A percentile compares a stretch with the other conserved stretches of the same genome.
phyloP scores from a whole-genome alignment of 2,329 filamentous ascomycete species.

The Fusarium multiceps region DNA sequence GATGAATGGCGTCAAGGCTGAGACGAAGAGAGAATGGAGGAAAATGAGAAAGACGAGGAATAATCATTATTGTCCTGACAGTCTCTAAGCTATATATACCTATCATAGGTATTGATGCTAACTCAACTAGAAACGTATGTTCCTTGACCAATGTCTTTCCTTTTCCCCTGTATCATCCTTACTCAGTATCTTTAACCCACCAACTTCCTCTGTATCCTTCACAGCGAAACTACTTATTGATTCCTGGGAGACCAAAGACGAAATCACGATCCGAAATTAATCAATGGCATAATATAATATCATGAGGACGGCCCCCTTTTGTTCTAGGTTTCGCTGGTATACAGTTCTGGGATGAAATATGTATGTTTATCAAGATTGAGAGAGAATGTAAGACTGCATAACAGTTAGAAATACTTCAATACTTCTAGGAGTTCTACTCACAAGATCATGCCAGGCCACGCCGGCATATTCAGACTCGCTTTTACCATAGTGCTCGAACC shows the following conservation, averaged over 20 bases:
- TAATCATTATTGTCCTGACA: accelerated
- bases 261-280: neutral
- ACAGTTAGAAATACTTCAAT: neutral
- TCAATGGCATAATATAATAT: neutral
- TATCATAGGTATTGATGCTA: neutral
- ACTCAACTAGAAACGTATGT: neutral
- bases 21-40: neutral
- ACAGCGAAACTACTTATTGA: too few relatives aligned
- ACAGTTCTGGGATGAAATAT: accelerated
- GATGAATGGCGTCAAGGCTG: neutral
- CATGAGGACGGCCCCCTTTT: accelerated
- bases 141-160: too few relatives aligned
- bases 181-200: neutral
- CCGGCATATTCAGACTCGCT: slow-evolving; percentile 48
- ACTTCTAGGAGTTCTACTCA: slow-evolving; percentile 4
- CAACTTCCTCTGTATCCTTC: neutral
- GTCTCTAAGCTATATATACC: neutral
- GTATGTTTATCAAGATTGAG: neutral
- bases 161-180: neutral
- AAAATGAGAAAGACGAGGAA: neutral
- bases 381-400: slow-evolving; percentile 16
- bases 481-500: slow-evolving; percentile 48
- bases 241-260: neutral
- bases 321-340: neutral
- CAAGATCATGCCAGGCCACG: slow-evolving; percentile 48